Conservation (phyloP, 2,329 filamentous ascomycete species). For the Aspergillus vadensis region DNA sequence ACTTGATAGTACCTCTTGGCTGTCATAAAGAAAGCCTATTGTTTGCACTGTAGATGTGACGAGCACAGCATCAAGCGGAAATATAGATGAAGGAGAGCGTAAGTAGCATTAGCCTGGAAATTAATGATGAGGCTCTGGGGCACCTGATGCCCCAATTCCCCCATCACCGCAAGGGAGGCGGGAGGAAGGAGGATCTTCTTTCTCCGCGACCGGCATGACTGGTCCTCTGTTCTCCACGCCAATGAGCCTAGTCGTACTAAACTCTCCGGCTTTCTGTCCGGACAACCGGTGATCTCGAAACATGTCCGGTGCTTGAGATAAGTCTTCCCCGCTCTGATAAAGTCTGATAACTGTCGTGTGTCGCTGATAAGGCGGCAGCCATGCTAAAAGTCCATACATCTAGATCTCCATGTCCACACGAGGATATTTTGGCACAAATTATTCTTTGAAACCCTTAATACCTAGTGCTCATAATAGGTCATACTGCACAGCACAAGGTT, state of each 20-base stretch:
- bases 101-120: too few relatives aligned
- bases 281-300: slow-evolving; percentile 6
- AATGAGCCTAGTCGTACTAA: background rate
- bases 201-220: too few relatives aligned
- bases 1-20: too few relatives aligned
- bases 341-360: background rate
- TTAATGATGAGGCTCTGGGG: too few relatives aligned
- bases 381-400: background rate
- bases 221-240: background rate
- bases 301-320: background rate
- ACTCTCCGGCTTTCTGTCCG: background rate
- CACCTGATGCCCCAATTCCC: background rate
- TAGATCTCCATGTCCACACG: background rate
- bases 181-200: background rate
- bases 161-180: background rate
- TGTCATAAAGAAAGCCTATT: too few relatives aligned
- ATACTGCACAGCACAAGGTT: background rate
- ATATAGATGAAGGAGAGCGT: too few relatives aligned
- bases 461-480: background rate
- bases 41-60: too few relatives aligned
- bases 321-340: background rate
- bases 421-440: background rate
- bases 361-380: background rate
- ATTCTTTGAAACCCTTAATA: background rate
- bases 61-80: too few relatives aligned